These are phyloP conservation scores for Fusarium compactum DNA, from an alignment of 2,329 filamentous ascomycete species.

Conservation along the genomic window DNA sequence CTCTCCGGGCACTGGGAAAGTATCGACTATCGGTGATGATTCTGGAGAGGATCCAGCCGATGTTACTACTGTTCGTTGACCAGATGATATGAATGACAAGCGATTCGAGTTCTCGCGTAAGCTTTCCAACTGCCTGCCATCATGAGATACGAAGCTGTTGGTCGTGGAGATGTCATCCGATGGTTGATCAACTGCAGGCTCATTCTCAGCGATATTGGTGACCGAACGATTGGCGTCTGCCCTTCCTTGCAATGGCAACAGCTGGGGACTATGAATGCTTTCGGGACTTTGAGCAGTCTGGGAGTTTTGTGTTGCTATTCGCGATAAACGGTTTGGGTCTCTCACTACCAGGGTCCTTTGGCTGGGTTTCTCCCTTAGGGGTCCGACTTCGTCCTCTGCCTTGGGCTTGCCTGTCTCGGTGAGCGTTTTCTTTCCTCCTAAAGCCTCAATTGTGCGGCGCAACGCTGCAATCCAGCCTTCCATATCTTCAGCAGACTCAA, in stretches of 20 bases:
- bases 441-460: slow-evolving; percentile 75
- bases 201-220: slow-evolving; percentile 38
- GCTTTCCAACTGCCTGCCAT: slow-evolving; percentile 69
- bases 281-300: slow-evolving; percentile 27
- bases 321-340: slow-evolving; percentile 62
- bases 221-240: slow-evolving; percentile 23
- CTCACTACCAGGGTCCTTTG: slow-evolving; percentile 62
- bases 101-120: slow-evolving; percentile 68
- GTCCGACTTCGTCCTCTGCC: slow-evolving; percentile 52
- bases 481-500: slow-evolving; percentile 80
- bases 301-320: slow-evolving; percentile 36
- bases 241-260: slow-evolving; percentile 29
- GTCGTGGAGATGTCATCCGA: slow-evolving; percentile 68
- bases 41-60: slow-evolving; percentile 67
- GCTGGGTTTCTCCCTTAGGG: slow-evolving; percentile 56
- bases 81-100: slow-evolving; percentile 70
- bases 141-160: slow-evolving; percentile 68
- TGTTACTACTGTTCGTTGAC: slow-evolving; percentile 70
- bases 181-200: slow-evolving; percentile 55
- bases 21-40: slow-evolving; percentile 67
- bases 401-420: slow-evolving; percentile 70
- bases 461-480: slow-evolving; percentile 78
- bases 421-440: slow-evolving; percentile 74
- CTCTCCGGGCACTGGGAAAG: slow-evolving; percentile 53
- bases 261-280: slow-evolving; percentile 29